Conservation (phyloP, 2,329 filamentous ascomycete genomes). For the Penicillium palitans region DNA sequence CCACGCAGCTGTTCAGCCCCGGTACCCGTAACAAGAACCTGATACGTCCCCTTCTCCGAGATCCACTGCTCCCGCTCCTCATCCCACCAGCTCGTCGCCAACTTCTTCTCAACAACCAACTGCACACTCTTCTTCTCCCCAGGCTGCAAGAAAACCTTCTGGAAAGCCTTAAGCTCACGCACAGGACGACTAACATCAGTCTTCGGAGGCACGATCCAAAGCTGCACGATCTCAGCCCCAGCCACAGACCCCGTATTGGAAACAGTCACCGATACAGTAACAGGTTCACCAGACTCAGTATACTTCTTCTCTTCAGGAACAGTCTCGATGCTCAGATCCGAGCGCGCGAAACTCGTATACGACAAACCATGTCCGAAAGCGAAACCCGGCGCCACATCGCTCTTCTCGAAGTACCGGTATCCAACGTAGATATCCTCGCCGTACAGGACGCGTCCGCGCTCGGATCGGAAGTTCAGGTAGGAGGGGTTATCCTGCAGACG, state of each 20-base stretch:
- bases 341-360: slow-evolving; percentile 68
- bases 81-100: slow-evolving; percentile 69
- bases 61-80: slow-evolving; percentile 67
- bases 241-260: slow-evolving; percentile 56
- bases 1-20: slow-evolving; percentile 52
- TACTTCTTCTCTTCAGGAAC: slow-evolving; percentile 38
- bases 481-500: slow-evolving; percentile 69
- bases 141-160: slow-evolving; percentile 62
- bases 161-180: slow-evolving; percentile 66
- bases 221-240: slow-evolving; percentile 58
- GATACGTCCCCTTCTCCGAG: slow-evolving; percentile 65
- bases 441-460: slow-evolving; percentile 71
- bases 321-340: slow-evolving; percentile 44
- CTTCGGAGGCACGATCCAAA: slow-evolving; percentile 51
- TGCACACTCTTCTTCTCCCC: slow-evolving; percentile 60
- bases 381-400: slow-evolving; percentile 66
- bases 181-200: slow-evolving; percentile 56
- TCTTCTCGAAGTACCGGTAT: slow-evolving; percentile 76
- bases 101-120: slow-evolving; percentile 62
- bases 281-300: slow-evolving; percentile 44
- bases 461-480: slow-evolving; percentile 71
- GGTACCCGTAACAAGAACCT: slow-evolving; percentile 62
- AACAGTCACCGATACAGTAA: slow-evolving; percentile 50
- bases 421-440: slow-evolving; percentile 80
- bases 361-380: slow-evolving; percentile 78